Conservation (phyloP, 495 filamentous ascomycete species). For the Aspergillus steynii region DNA sequence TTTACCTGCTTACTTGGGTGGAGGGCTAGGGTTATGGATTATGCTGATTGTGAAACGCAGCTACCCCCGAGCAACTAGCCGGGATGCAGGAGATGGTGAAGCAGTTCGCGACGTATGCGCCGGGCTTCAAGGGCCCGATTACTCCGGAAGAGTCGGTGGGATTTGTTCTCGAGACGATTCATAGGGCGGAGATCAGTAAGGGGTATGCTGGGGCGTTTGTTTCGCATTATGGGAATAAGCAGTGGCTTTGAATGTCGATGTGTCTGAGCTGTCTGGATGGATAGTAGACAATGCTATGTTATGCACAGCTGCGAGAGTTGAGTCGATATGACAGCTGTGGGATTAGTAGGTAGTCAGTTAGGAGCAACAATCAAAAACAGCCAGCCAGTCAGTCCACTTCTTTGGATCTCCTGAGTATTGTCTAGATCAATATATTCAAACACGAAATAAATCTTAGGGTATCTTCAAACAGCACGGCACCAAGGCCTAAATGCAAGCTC, state of each 20-base stretch:
- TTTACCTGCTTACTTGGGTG: too few species aligned
- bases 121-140: constrained; percentile 48
- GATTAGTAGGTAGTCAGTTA: too few species aligned
- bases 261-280: not conserved
- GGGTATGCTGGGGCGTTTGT: constrained; percentile 47
- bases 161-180: constrained; percentile 31
- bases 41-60: not conserved
- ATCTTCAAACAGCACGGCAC: constrained; percentile 2
- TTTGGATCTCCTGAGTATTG: too few species aligned
- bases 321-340: too few species aligned
- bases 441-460: constrained; percentile 1
- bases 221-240: constrained; percentile 52
- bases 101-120: constrained; percentile 29
- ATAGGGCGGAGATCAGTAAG: constrained; percentile 45
- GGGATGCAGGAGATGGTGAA: not conserved
- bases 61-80: not conserved
- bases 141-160: constrained; percentile 41
- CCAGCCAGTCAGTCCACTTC: too few species aligned
- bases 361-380: too few species aligned
- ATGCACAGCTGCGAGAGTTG: too few species aligned
- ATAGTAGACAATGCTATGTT: too few species aligned
- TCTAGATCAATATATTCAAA: too few species aligned
- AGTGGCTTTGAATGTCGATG: constrained; percentile 18
- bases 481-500: constrained; percentile 6
- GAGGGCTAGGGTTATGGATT: not conserved